Base-by-base conservation (phyloP, 2,329 filamentous ascomycete genomes). In the Alternaria brassicicola region DNA sequence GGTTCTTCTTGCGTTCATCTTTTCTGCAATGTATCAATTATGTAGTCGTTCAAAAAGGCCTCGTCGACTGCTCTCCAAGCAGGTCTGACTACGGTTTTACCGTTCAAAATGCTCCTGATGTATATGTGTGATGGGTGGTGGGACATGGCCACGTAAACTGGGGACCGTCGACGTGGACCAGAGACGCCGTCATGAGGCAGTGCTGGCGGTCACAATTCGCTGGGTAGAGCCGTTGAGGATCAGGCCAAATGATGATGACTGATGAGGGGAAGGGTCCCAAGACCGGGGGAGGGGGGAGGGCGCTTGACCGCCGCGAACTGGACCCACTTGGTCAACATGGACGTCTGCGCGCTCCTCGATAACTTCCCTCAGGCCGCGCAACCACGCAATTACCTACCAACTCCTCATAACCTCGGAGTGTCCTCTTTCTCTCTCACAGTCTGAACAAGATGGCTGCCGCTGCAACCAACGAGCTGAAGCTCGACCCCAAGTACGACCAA, bases 401-500 rank as follows among this genome's bases (percentile, higher is more conserved):
- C 43, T 58, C 51, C n/a, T 31, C 42, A 31, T 31, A 54, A 33
- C 42, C 33, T 31, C 19, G 15, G 53, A 53, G 25, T 42, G 10
- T 36, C 50, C 33, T 48, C 57, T 63, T 54, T 57, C n/a, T 49
- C 54, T 38, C 46, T 17, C 52, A 26, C 39, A 51, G 41, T 38
- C 42, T 50, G 28, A 33, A 54, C 38, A 74, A 39, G 51, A 78
- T 78, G 76, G 72, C 74, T 51, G 64, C 70, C 63, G 47, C 62
- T 50, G 52, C 51, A 9, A 55, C 66, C 35, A 62, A 55, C 58
- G 69, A 68, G 77, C 64, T 84, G 67, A 78, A 82, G 67, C 80
- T 92, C 71, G 89, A 96, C 80, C 85, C 91, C 78, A 97, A 97
- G 82, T 96, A 98, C 84, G 95, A 98, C 82, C 79, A 96, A 83